phyloP scores from a whole-genome alignment of 352 stramenopile species.

The Globisporangium nunn region DNA sequence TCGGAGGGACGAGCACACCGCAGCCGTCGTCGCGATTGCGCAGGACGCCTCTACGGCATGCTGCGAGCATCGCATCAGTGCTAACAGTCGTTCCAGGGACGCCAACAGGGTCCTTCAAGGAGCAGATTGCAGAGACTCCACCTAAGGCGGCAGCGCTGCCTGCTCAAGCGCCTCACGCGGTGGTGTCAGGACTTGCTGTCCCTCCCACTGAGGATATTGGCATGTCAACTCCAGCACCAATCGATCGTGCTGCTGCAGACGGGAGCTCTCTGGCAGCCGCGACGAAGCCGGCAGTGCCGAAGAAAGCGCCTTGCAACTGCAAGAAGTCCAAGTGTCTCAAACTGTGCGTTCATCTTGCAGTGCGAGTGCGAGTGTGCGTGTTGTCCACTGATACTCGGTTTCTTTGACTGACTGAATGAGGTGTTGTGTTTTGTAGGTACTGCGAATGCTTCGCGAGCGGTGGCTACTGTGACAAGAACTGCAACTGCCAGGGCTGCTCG shows the following conservation, averaged over 20 bases:
- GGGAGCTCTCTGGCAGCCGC: slow-evolving; percentile 6
- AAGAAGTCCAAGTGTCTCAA: slow-evolving; percentile 98
- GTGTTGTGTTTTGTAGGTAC: slow-evolving; percentile 36
- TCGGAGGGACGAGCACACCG: background rate
- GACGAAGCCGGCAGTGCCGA: slow-evolving; percentile 13
- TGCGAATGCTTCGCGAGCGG: slow-evolving; percentile 95
- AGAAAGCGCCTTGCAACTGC: slow-evolving; percentile 91
- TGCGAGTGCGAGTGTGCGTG: background rate
- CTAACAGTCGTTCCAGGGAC: background rate
- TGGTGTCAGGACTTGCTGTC: background rate
- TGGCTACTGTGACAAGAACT: slow-evolving; percentile 88
- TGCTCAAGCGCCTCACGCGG: background rate
- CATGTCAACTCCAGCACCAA: slow-evolving; percentile 16
- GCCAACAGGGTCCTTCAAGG: background rate
- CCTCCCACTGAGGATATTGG: background rate
- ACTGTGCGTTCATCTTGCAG: slow-evolving; percentile 40
- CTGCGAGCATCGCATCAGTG: slow-evolving; percentile 3
- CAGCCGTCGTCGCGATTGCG: background rate
- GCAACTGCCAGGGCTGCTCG: slow-evolving; percentile 89
- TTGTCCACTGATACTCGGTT: background rate
- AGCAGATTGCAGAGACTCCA: slow-evolving; percentile 3
- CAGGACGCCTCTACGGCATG: slow-evolving; percentile 1
- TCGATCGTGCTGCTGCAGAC: slow-evolving; percentile 6
- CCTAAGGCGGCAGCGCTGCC: background rate
- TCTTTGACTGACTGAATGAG: background rate